Conservation (phyloP, 2,329 filamentous ascomycete genomes). For the Penicillium sp. region DNA sequence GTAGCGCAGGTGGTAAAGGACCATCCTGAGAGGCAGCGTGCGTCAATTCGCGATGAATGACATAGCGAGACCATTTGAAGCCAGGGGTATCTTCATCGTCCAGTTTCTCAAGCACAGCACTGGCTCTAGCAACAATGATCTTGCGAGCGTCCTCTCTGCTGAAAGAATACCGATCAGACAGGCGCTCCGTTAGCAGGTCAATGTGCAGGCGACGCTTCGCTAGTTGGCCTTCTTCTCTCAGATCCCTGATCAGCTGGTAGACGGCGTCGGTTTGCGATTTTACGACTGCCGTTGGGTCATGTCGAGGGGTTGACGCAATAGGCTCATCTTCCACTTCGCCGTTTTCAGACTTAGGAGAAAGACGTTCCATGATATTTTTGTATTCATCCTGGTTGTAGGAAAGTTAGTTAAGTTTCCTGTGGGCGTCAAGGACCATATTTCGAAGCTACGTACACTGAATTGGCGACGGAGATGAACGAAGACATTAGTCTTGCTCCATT, state of each 20-base stretch:
- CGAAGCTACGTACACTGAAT: conserved; percentile 35
- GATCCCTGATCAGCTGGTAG: conserved; percentile 38
- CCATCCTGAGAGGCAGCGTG: conserved; percentile 31
- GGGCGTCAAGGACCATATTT: neutral
- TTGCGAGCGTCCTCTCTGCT: conserved; percentile 37
- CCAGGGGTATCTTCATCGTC: conserved; percentile 36
- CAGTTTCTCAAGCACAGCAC: conserved; percentile 35
- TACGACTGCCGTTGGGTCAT: conserved; percentile 27
- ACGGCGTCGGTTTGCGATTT: conserved; percentile 38
- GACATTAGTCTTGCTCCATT: conserved; percentile 46
- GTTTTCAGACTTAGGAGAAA: conserved; percentile 23
- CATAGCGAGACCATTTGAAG: conserved; percentile 43
- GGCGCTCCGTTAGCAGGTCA: conserved; percentile 35
- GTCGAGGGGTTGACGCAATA: conserved; percentile 22
- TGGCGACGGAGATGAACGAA: conserved; percentile 46
- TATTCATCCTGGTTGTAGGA: conserved; percentile 32
- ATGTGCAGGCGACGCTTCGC: conserved; percentile 43
- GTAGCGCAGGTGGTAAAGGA: conserved; percentile 26
- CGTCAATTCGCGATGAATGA: conserved; percentile 41
- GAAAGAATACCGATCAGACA: conserved; percentile 29
- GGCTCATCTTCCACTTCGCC: conserved; percentile 20
- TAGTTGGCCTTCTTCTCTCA: conserved; percentile 41
- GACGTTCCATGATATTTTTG: conserved; percentile 28
- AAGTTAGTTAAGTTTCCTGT: neutral
- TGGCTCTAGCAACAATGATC: conserved; percentile 36